Conservation (phyloP, 2,329 filamentous ascomycete species). For the Xylariaceae sp. region DNA sequence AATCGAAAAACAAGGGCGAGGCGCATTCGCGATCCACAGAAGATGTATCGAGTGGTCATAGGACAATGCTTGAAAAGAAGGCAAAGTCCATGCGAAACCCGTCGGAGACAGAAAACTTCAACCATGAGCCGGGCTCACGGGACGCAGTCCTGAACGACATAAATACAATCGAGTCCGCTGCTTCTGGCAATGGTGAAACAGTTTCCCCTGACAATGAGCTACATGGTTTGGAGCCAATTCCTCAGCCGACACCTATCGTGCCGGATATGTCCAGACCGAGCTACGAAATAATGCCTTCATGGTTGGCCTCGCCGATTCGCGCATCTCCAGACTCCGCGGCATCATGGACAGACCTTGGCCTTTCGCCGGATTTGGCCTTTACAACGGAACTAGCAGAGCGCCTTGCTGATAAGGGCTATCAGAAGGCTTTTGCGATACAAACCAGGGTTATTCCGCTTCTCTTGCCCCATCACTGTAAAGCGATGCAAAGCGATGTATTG, state of each 20-base stretch:
- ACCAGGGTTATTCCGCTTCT: slow-evolving; percentile 76
- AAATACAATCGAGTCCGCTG: slow-evolving; percentile 13
- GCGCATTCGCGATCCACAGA: slow-evolving; percentile 8
- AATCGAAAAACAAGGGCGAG: slow-evolving; percentile 17
- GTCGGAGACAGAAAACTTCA: slow-evolving; percentile 34
- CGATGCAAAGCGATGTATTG: slow-evolving; percentile 71
- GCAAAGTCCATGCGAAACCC: slow-evolving; percentile 51
- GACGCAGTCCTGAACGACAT: slow-evolving; percentile 30
- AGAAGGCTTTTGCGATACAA: slow-evolving; percentile 73
- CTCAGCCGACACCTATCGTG: slow-evolving; percentile 65
- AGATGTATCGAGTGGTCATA: slow-evolving; percentile 37
- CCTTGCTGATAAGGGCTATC: slow-evolving; percentile 65
- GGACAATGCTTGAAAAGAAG: slow-evolving; percentile 51
- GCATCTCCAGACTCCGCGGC: slow-evolving; percentile 57
- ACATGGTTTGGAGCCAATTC: slow-evolving; percentile 75
- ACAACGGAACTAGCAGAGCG: slow-evolving; percentile 54
- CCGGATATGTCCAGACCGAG: slow-evolving; percentile 56
- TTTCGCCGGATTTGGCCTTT: slow-evolving; percentile 55
- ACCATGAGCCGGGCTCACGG: slow-evolving; percentile 22
- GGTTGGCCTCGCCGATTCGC: slow-evolving; percentile 73
- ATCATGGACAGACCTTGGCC: slow-evolving; percentile 51
- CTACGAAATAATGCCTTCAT: slow-evolving; percentile 76
- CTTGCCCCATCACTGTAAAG: slow-evolving; percentile 55
- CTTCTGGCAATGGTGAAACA: background rate
- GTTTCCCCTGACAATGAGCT: slow-evolving; percentile 39